Conservation (phyloP, 345 rosid species). For the Pseudoturritis turrita region DNA sequence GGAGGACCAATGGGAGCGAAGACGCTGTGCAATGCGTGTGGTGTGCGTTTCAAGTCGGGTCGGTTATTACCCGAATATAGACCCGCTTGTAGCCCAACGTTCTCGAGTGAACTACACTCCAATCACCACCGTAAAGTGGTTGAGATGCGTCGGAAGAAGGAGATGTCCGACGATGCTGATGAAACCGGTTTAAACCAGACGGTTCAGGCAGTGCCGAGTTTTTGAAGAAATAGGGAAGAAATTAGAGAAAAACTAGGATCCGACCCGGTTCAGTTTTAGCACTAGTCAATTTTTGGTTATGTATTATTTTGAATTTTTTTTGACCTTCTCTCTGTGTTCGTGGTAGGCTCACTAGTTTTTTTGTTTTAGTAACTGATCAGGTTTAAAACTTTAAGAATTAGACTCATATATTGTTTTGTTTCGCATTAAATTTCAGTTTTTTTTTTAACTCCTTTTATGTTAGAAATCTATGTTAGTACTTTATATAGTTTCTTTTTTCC, state of each 20-base stretch:
- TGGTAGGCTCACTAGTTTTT: not conserved
- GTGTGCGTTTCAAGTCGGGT: slow-evolving; percentile 42
- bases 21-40: slow-evolving; percentile 48
- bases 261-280: slow-evolving; percentile 19
- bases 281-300: not conserved
- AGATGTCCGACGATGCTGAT: slow-evolving; percentile 21
- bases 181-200: slow-evolving; percentile 3
- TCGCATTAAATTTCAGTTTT: not conserved
- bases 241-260: not conserved
- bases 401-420: not conserved
- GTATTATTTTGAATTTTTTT: not conserved
- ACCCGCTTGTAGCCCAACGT: slow-evolving; percentile 46
- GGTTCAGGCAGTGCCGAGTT: slow-evolving; percentile 38
- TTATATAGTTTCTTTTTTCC: not conserved
- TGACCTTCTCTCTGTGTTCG: not conserved
- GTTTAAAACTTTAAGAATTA: not conserved
- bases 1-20: slow-evolving; percentile 39
- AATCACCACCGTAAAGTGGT: slow-evolving; percentile 35
- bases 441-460: not conserved
- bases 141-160: slow-evolving; percentile 25
- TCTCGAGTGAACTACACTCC: slow-evolving; percentile 30
- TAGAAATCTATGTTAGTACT: not conserved
- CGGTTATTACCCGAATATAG: slow-evolving; percentile 41
- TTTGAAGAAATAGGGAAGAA: slow-evolving; percentile 28
- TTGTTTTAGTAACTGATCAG: not conserved